A percentile compares a stretch with the other conserved stretches of the same genome.
These are phyloP conservation scores for Pestalotiopsis sp. DNA, from an alignment of 2,329 filamentous ascomycete genomes.

Conservation along the genomic window DNA sequence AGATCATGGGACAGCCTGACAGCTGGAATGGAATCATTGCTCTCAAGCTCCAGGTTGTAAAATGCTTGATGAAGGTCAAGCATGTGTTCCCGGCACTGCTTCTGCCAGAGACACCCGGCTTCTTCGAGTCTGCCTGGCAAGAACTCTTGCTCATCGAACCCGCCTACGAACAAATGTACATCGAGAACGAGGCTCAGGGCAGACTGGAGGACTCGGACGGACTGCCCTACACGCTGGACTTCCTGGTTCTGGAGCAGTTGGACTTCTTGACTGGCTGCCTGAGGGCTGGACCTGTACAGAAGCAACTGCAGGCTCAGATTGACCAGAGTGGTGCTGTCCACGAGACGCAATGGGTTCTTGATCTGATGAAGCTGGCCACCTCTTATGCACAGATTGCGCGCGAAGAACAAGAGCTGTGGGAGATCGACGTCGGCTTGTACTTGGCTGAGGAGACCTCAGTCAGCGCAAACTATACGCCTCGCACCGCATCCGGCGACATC, in stretches of 20 bases:
- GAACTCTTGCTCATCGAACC: constrained; percentile 76
- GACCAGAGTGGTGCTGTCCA: constrained; percentile 57
- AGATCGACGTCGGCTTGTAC: constrained; percentile 94
- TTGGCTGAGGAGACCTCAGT: constrained; percentile 93
- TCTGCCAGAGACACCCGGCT: constrained; percentile 76
- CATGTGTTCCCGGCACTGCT: constrained; percentile 81
- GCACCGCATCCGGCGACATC: constrained; percentile 89
- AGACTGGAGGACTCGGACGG: constrained; percentile 87
- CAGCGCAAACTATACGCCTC: constrained; percentile 92
- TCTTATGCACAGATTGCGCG: constrained; percentile 87
- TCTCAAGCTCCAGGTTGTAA: constrained; percentile 91
- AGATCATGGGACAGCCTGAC: constrained; percentile 58
- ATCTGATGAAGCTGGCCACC: constrained; percentile 84
- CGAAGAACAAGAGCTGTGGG: constrained; percentile 95
- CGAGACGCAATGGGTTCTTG: constrained; percentile 78
- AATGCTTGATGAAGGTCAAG: constrained; percentile 88
- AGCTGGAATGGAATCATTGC: constrained; percentile 81
- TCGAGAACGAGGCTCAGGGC: constrained; percentile 82
- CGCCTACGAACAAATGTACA: constrained; percentile 81
- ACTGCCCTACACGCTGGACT: constrained; percentile 93
- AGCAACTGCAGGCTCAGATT: constrained; percentile 15
- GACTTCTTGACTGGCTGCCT: constrained; percentile 94
- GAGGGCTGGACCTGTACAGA: constrained; percentile 64
- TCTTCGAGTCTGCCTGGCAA: constrained; percentile 89
- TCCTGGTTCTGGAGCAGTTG: constrained; percentile 89